These are phyloP conservation scores for Schizophyllum commune DNA, from an alignment of 1,284 basidiomycete genomes.

Conservation along the genomic window DNA sequence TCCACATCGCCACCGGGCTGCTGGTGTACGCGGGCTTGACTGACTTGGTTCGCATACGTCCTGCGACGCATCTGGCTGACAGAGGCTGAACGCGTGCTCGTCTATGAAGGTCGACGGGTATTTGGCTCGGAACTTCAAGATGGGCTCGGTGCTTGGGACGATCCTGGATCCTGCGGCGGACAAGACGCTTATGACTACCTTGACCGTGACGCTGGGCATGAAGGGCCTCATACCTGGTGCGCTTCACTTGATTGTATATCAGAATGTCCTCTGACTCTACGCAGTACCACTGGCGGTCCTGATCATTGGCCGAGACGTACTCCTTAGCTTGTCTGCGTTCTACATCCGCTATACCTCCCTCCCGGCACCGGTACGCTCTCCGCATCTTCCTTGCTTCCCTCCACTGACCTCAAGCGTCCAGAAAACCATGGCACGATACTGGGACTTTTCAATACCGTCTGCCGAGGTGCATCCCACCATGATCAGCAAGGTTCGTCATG, in stretches of 20 bases:
- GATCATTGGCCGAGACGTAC: conserved; percentile 86
- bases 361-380: conserved; percentile 66
- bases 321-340: conserved; percentile 86
- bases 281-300: conserved; percentile 79
- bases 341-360: conserved; percentile 90
- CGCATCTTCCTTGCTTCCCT: conserved; percentile 1
- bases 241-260: conserved; percentile 12
- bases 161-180: conserved; percentile 97
- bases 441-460: conserved; percentile 91
- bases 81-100: conserved; percentile 5
- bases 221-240: conserved; percentile 81
- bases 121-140: conserved; percentile 79
- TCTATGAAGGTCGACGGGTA: conserved; percentile 75
- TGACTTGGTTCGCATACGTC: conserved; percentile 64
- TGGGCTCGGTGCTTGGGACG: conserved; percentile 85
- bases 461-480: conserved; percentile 87
- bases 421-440: conserved; percentile 91
- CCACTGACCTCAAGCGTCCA: conserved; percentile 22
- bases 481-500: conserved; percentile 75
- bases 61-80: conserved; percentile 14
- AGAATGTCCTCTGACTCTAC: background rate
- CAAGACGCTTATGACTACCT: conserved; percentile 92
- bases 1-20: conserved; percentile 71
- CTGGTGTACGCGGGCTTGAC: conserved; percentile 87
- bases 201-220: conserved; percentile 82